These are phyloP conservation scores for Fusarium mangiferae DNA, from an alignment of 2,329 filamentous ascomycete genomes.

Conservation along the genomic window DNA sequence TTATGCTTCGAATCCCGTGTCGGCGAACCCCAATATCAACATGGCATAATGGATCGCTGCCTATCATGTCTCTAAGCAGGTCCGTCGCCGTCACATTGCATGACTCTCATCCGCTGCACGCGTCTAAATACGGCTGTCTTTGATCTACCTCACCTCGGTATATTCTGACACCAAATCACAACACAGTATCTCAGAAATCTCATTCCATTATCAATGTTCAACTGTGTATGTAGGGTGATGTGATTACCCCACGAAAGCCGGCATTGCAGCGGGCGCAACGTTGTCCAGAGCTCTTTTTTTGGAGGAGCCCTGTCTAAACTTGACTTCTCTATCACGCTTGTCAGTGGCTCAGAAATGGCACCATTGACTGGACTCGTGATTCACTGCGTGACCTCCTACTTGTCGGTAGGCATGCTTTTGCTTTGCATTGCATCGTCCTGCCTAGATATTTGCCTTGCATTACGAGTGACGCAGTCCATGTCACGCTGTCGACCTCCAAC, in stretches of 20 bases:
- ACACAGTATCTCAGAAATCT: constrained; percentile 11
- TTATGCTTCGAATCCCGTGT: constrained; percentile 20
- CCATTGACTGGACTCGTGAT: constrained; percentile 30
- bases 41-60: constrained; percentile 11
- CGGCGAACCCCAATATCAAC: constrained; percentile 15
- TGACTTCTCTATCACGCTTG: constrained; percentile 16
- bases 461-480: constrained; percentile 36
- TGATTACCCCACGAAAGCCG: constrained; percentile 38
- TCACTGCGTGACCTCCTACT: constrained; percentile 25
- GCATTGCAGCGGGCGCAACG: constrained; percentile 36
- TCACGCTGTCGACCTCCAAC: constrained; percentile 19
- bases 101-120: constrained; percentile 23
- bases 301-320: constrained; percentile 1
- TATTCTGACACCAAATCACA: constrained; percentile 9
- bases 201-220: constrained; percentile 16
- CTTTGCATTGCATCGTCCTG: constrained; percentile 23
- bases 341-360: constrained; percentile 36
- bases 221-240: constrained; percentile 20
- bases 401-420: constrained; percentile 20
- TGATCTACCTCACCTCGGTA: constrained; percentile 14
- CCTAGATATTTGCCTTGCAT: constrained; percentile 14
- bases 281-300: constrained; percentile 6
- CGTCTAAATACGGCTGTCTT: constrained; percentile 20
- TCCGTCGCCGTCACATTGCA: constrained; percentile 28
- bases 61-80: constrained; percentile 25